These are phyloP conservation scores for Ambispora gerdemannii DNA, from an alignment of 192 early-diverging fungal genomes.

Conservation along the genomic window DNA sequence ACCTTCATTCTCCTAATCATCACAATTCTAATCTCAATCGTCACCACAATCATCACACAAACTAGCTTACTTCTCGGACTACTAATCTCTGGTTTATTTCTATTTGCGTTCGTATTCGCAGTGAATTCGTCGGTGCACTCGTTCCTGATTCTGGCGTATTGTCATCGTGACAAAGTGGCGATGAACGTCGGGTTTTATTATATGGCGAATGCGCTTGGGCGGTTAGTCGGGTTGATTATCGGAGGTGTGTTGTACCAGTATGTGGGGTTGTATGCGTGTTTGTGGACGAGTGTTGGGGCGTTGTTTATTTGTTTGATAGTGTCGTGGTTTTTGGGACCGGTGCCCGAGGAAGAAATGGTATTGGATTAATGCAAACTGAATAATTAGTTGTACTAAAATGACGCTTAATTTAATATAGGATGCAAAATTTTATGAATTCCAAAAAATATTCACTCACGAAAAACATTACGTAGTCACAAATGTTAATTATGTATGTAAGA, in stretches of 20 bases:
- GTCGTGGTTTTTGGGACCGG: conserved; percentile 16
- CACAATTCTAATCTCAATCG: conserved; percentile 1
- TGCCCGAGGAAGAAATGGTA: conserved; percentile 18
- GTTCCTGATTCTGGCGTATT: conserved; percentile 30
- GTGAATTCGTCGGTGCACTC: conserved; percentile 31
- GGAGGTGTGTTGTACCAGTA: conserved; percentile 21
- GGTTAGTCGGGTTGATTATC: conserved; percentile 21
- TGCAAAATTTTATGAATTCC: no score
- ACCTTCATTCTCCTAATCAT: conserved; percentile 2
- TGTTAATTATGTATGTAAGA: no score
- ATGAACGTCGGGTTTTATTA: conserved; percentile 33
- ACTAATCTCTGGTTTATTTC: conserved; percentile 13
- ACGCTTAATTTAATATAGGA: no score
- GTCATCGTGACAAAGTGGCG: conserved; percentile 27
- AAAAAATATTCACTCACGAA: no score
- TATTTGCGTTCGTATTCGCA: conserved; percentile 30
- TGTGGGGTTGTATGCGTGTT: conserved; percentile 12
- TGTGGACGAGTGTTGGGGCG: conserved; percentile 10
- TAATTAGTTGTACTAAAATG: no score
- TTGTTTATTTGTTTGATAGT: conserved; percentile 9
- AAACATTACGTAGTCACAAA: no score
- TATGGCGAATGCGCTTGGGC: conserved; percentile 29
- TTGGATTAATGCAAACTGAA: no score
- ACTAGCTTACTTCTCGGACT: background rate
- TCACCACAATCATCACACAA: background rate